phyloP scores from a whole-genome alignment of 257 asterid genomes.

The Fraxinus cuspidata region DNA sequence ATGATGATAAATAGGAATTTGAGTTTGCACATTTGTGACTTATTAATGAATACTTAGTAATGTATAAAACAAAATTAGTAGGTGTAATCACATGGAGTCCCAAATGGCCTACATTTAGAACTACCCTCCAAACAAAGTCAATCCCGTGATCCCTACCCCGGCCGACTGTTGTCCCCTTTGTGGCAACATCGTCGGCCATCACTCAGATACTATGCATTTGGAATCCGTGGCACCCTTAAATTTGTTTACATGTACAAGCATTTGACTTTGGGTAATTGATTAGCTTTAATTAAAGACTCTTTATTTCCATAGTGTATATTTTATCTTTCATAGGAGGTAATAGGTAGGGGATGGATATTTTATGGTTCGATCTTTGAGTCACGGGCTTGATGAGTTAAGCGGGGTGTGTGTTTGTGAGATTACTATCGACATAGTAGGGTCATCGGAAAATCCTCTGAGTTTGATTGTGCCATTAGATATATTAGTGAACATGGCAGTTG shows the following conservation, averaged over 20 bases:
- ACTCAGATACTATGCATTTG: neutral
- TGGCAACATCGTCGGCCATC: constrained; percentile 41
- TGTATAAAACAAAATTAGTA: constrained; percentile 30
- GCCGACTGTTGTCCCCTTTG: constrained; percentile 54
- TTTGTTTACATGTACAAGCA: constrained; percentile 11
- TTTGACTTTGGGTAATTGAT: neutral
- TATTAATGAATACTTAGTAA: constrained; percentile 12
- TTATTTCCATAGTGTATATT: neutral
- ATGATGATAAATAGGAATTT: neutral
- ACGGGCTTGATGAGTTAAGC: too few relatives aligned
- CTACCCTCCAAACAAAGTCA: neutral
- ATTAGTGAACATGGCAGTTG: too few relatives aligned
- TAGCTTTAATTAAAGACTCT: neutral
- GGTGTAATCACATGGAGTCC: constrained; percentile 38
- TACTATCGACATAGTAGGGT: too few relatives aligned
- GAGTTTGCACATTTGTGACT: neutral
- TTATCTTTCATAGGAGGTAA: too few relatives aligned
- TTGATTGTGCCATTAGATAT: too few relatives aligned
- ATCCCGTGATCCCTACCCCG: constrained; percentile 7
- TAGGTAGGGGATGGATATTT: neutral
- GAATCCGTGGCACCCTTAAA: neutral
- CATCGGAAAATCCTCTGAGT: too few relatives aligned
- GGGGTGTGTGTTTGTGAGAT: too few relatives aligned
- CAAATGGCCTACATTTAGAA: constrained; percentile 29
- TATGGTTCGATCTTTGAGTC: neutral